Conservation (phyloP, 2,329 filamentous ascomycete genomes). For the Exophiala sp. region DNA sequence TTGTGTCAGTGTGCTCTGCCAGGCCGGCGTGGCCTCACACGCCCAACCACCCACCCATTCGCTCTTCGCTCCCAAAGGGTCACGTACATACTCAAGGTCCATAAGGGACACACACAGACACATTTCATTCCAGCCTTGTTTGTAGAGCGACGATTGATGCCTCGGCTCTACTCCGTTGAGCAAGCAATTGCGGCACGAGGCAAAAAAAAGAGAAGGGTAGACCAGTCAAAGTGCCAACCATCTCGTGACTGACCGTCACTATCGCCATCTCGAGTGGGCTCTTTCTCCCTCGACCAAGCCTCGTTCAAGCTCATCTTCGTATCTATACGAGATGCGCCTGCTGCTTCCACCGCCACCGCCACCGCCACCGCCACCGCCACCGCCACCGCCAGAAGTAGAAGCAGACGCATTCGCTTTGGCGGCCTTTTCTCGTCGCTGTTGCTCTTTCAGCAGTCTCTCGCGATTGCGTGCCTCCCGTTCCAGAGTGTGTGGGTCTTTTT, state of each 20-base stretch:
- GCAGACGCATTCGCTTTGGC: conserved; percentile 24
- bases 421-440: conserved; percentile 58
- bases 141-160: too few species aligned
- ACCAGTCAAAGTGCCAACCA: too few species aligned
- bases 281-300: conserved; percentile 38
- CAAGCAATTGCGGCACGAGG: too few species aligned
- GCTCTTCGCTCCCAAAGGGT: too few species aligned
- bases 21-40: too few species aligned
- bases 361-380: conserved; percentile 18
- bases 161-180: too few species aligned
- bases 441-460: conserved; percentile 60
- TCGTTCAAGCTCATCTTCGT: conserved; percentile 43
- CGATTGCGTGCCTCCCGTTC: conserved; percentile 63
- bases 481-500: conserved; percentile 59
- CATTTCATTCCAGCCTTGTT: too few species aligned
- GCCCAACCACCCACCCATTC: too few species aligned
- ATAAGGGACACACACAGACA: too few species aligned
- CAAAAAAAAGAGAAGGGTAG: too few species aligned
- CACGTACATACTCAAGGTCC: too few species aligned
- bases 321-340: conserved; percentile 44
- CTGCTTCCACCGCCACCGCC: conserved; percentile 23
- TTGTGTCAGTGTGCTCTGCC: too few species aligned
- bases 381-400: conserved; percentile 28
- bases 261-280: conserved; percentile 30
- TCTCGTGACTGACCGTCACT: conserved; percentile 5